Evolutionary conservation across 192 early-diverging fungal genomes (phyloP).

Genomic region (Podila minutissima): DNA sequence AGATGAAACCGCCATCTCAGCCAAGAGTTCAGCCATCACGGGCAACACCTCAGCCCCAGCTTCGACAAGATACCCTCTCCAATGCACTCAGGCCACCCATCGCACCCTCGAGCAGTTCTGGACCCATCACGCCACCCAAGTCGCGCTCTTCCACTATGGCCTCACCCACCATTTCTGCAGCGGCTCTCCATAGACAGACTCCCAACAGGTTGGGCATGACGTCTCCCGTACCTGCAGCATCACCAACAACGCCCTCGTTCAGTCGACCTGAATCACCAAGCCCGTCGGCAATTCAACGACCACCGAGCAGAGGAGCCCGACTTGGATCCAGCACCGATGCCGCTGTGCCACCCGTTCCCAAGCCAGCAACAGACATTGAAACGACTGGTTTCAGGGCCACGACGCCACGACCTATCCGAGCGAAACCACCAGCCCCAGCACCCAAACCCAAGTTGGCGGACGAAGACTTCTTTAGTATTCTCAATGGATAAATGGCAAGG

Average conservation of each 20-base stretch:
- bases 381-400: neutral
- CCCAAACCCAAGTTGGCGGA: conserved; percentile 19
- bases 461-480: conserved; percentile 47
- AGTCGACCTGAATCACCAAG: neutral
- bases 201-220: neutral
- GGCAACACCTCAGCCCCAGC: neutral
- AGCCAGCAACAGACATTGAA: neutral
- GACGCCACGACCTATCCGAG: neutral
- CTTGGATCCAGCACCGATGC: neutral
- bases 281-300: neutral
- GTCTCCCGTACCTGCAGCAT: neutral
- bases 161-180: neutral
- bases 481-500: conserved; percentile 8
- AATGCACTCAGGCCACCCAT: neutral
- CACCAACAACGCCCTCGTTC: neutral
- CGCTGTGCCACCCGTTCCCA: neutral
- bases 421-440: neutral
- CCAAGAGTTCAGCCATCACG: neutral
- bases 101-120: neutral
- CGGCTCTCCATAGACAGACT: neutral
- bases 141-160: neutral
- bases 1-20: neutral
- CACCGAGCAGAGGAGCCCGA: neutral
- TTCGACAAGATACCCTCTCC: neutral
- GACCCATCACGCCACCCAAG: neutral